These are phyloP conservation scores for Fraxinus latifolia DNA, from an alignment of 305 asterid genomes.

Conservation along the genomic window DNA sequence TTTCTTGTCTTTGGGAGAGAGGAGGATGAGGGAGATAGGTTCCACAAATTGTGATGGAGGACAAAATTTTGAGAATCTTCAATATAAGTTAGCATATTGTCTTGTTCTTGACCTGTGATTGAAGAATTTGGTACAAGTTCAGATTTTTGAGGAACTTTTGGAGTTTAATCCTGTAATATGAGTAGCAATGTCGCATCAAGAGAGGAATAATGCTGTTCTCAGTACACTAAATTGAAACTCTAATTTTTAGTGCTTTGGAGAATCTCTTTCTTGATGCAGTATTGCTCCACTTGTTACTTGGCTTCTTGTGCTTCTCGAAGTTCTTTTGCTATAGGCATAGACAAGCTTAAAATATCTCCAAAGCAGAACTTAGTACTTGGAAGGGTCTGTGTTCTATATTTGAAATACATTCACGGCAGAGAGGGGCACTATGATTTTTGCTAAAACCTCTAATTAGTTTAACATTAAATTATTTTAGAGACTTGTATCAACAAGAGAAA, in stretches of 20 bases:
- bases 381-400: neutral
- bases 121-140: constrained; percentile 25
- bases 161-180: constrained; percentile 18
- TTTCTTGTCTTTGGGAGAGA: neutral
- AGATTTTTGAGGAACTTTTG: constrained; percentile 25
- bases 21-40: constrained; percentile 15
- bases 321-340: constrained; percentile 5
- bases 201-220: constrained; percentile 51
- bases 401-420: neutral
- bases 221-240: constrained; percentile 47
- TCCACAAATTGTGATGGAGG: neutral
- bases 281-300: constrained; percentile 17
- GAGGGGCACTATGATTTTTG: neutral
- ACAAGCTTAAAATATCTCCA: constrained; percentile 2
- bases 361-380: neutral
- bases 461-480: neutral
- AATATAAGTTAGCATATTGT: constrained; percentile 4
- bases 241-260: constrained; percentile 47
- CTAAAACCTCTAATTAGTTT: neutral
- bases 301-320: constrained; percentile 26
- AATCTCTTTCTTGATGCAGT: constrained; percentile 54
- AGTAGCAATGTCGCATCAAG: constrained; percentile 44
- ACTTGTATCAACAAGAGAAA: neutral
- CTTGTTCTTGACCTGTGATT: constrained; percentile 9
- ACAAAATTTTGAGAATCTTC: constrained; percentile 2